Conservation (phyloP, 2,329 filamentous ascomycete species). For the Paecilomyces sp. region DNA sequence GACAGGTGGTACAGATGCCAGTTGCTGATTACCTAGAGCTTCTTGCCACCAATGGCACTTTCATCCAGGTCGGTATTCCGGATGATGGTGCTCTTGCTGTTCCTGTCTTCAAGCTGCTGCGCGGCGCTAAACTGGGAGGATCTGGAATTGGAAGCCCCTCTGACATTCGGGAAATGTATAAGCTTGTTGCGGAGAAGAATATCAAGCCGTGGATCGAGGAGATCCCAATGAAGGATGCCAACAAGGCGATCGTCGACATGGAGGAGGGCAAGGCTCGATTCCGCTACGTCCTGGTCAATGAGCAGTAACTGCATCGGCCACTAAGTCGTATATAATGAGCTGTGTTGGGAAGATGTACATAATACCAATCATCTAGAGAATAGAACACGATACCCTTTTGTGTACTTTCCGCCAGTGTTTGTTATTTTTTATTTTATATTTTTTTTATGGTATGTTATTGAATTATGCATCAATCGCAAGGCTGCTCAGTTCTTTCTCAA, state of each 20-base stretch:
- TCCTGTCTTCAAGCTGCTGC: slow-evolving; percentile 50
- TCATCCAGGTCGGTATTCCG: slow-evolving; percentile 61
- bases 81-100: slow-evolving; percentile 51
- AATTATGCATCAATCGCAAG: too few relatives aligned
- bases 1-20: slow-evolving; percentile 45
- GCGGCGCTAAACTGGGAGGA: slow-evolving; percentile 47
- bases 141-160: slow-evolving; percentile 32
- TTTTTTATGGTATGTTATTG: too few relatives aligned
- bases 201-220: slow-evolving; percentile 37
- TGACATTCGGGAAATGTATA: slow-evolving; percentile 39
- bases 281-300: slow-evolving; percentile 39
- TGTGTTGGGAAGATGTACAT: not conserved
- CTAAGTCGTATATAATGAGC: not conserved
- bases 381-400: not conserved
- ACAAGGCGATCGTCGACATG: slow-evolving; percentile 39
- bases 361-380: not conserved
- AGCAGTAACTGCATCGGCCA: slow-evolving; percentile 9
- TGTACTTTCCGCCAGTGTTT: not conserved
- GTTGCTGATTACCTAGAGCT: slow-evolving; percentile 55
- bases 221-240: slow-evolving; percentile 37
- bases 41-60: slow-evolving; percentile 50
- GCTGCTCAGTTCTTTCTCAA: too few relatives aligned
- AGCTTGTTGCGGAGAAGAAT: slow-evolving; percentile 32
- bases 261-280: slow-evolving; percentile 38
- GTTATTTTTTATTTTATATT: too few relatives aligned